phyloP scores from a whole-genome alignment of 179 eudicot species.

The Silene noctiflora region DNA sequence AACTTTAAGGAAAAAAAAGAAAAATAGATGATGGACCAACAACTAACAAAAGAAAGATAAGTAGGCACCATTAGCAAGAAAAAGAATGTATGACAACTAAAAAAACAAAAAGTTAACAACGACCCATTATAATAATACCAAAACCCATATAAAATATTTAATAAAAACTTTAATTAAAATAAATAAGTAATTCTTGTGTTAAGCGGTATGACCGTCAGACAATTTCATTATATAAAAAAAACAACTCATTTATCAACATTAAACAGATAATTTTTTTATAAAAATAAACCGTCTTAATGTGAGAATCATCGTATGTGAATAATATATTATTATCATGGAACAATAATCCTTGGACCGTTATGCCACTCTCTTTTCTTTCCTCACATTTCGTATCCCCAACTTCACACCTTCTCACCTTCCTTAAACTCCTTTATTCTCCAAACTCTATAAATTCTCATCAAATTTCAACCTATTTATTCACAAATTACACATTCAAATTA shows the following conservation, averaged over 20 bases:
- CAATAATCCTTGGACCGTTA: conserved; percentile 26
- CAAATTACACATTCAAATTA: not conserved
- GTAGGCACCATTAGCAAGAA: conserved; percentile 13
- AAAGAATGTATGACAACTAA: conserved; percentile 15
- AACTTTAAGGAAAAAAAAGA: not conserved
- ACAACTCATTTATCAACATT: too few relatives aligned
- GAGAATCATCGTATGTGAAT: too few relatives aligned
- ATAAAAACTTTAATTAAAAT: not conserved
- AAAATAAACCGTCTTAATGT: too few relatives aligned
- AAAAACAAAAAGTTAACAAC: conserved; percentile 9
- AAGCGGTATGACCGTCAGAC: too few relatives aligned
- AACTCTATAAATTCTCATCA: conserved; percentile 21
- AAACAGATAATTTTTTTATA: too few relatives aligned
- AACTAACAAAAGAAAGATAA: conserved; percentile 20
- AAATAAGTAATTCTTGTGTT: too few relatives aligned
- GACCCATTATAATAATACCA: not conserved
- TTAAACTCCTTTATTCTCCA: not conserved
- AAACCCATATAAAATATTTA: not conserved
- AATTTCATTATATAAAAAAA: too few relatives aligned
- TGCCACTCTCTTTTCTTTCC: conserved; percentile 32
- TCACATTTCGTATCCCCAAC: conserved; percentile 28
- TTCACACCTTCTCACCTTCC: conserved; percentile 28
- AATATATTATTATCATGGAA: not conserved
- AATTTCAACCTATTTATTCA: not conserved
- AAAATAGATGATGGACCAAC: conserved; percentile 16